Percentiles rank a stretch among this genome's conserved stretches.
phyloP scores from a whole-genome alignment of 768 basidiomycete species.

The Xanthoconium stramineum region DNA sequence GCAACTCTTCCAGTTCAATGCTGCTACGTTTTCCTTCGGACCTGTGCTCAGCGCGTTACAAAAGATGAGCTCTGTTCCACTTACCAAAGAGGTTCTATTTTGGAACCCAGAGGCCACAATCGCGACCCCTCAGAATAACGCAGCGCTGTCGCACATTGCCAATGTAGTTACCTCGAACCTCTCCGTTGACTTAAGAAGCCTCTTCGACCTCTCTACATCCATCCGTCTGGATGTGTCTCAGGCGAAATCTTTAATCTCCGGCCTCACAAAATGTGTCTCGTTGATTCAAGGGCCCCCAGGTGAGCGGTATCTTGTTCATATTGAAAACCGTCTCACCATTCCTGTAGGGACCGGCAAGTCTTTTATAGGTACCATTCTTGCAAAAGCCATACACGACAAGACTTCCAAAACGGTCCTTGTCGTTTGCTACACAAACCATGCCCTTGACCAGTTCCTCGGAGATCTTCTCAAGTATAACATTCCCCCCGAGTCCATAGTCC shows the following conservation, averaged over 20 bases:
- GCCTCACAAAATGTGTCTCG: conserved; percentile 54
- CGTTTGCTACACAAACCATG: conserved; percentile 72
- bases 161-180: too few species aligned
- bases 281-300: conserved; percentile 74
- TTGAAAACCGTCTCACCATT: too few species aligned
- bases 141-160: too few species aligned
- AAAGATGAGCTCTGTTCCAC: conserved; percentile 40
- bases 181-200: too few species aligned
- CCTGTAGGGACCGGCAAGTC: conserved; percentile 66
- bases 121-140: conserved; percentile 3
- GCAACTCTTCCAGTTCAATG: conserved; percentile 55
- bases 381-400: conserved; percentile 55
- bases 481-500: too few species aligned
- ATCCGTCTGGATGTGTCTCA: conserved; percentile 49
- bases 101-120: conserved; percentile 40
- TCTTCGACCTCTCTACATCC: too few species aligned
- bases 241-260: conserved; percentile 41
- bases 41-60: conserved; percentile 60
- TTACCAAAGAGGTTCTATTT: conserved; percentile 49
- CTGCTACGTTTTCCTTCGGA: conserved; percentile 60
- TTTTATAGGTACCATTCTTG: conserved; percentile 64
- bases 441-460: conserved; percentile 65
- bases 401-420: conserved; percentile 52
- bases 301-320: conserved; percentile 24
- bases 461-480: conserved; percentile 43